These are phyloP conservation scores for Xylariaceae sp. DNA, from an alignment of 2,329 filamentous ascomycete genomes.

Conservation along the genomic window DNA sequence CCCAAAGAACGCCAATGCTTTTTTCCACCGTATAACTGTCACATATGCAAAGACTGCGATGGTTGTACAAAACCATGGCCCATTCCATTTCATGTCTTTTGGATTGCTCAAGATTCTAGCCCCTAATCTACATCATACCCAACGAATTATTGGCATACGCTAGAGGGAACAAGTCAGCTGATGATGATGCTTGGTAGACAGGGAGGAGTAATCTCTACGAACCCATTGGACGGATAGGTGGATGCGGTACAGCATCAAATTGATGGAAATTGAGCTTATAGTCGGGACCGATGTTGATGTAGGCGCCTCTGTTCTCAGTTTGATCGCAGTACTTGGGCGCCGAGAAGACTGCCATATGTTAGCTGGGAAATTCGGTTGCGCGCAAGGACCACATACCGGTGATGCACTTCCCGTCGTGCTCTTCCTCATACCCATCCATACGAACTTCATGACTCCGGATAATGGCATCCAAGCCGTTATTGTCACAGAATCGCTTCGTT, in stretches of 20 bases:
- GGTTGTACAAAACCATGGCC: conserved; percentile 22
- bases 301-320: conserved; percentile 96
- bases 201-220: conserved; percentile 37
- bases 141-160: conserved; percentile 83
- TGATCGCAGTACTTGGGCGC: conserved; percentile 97
- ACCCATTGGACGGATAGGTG: conserved; percentile 85
- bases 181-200: not conserved
- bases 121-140: conserved; percentile 61
- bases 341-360: conserved; percentile 70
- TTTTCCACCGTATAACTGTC: conserved; percentile 22
- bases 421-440: conserved; percentile 98
- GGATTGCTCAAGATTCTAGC: conserved; percentile 17
- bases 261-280: conserved; percentile 90
- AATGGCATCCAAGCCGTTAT: conserved; percentile 88
- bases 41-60: conserved; percentile 28
- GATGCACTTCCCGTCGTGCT: conserved; percentile 93
- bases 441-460: conserved; percentile 97
- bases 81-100: conserved; percentile 22
- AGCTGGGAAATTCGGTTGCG: conserved; percentile 8
- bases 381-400: conserved; percentile 57
- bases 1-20: conserved; percentile 35
- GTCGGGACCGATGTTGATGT: conserved; percentile 91
- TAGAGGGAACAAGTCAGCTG: conserved; percentile 40
- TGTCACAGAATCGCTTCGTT: conserved; percentile 94
- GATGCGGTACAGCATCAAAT: conserved; percentile 95